Conservation (phyloP, 2,329 filamentous ascomycete genomes). For the Aurifilum marmelostoma region DNA sequence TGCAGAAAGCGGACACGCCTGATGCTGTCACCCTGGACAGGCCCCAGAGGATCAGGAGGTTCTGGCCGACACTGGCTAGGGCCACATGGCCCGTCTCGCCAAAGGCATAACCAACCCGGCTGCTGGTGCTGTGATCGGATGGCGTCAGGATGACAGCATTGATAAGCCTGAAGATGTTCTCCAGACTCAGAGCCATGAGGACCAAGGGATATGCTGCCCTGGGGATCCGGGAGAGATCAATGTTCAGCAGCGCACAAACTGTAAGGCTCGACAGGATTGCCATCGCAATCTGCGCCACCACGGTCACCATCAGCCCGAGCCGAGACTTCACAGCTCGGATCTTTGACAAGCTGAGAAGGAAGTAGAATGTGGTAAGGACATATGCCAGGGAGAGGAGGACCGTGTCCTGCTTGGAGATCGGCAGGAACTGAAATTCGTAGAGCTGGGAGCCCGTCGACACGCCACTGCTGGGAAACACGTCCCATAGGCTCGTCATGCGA, state of each 20-base stretch:
- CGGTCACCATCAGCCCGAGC: conserved; percentile 71
- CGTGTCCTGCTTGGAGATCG: conserved; percentile 70
- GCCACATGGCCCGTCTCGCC: conserved; percentile 73
- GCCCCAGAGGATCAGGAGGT: conserved; percentile 66
- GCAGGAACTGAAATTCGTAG: conserved; percentile 79
- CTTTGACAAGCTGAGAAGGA: conserved; percentile 68
- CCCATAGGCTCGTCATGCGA: conserved; percentile 59
- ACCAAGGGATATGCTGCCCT: conserved; percentile 75
- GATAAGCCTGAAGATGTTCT: conserved; percentile 78
- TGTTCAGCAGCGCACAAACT: conserved; percentile 73
- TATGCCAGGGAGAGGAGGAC: conserved; percentile 68
- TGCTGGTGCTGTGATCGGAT: conserved; percentile 67
- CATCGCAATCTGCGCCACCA: conserved; percentile 69
- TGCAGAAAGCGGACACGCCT: conserved; percentile 75
- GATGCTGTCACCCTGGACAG: conserved; percentile 70
- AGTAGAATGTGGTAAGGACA: conserved; percentile 64
- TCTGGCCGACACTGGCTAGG: conserved; percentile 69
- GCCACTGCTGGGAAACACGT: conserved; percentile 65
- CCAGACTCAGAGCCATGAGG: conserved; percentile 75
- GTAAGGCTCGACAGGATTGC: conserved; percentile 81
- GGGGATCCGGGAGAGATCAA: conserved; percentile 76
- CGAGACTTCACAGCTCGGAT: conserved; percentile 76
- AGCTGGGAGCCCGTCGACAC: conserved; percentile 59
- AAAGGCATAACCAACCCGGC: conserved; percentile 73
- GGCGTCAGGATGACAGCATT: conserved; percentile 76